Base-by-base conservation (phyloP, 768 basidiomycete genomes). In the Infundibulicybe gibba region DNA sequence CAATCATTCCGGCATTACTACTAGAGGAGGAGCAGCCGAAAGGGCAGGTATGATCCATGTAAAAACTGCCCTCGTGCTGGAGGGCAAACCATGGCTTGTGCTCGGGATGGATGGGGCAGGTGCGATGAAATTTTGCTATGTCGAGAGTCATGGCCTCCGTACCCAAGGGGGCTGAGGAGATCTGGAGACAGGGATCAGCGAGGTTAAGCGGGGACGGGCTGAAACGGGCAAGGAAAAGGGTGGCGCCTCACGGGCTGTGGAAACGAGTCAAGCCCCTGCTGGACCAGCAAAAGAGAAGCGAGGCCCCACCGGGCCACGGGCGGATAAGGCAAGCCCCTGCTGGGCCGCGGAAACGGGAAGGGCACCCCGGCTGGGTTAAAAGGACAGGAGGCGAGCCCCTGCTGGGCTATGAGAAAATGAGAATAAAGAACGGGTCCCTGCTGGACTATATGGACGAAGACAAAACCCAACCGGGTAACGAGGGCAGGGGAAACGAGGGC, bases 21-120 rank as follows among this genome's bases (percentile, higher is more conserved):
- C 65, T 65, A 0, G 64, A 58, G 0, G 57, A 60, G 0, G 60
- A 16, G 8, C 56, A 52, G 1, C 67, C 58, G 40, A 68, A 69
- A 2, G 65, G 65, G 33, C 54, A 42, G 32, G 43, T 41, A 45
- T 69, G 68, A 6, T 71, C 63, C 2, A 69, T 60, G 40, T 47
- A 70, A 37, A 65, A 65, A 0, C 57, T 56, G 0, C 47, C 20
- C 0, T 9, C 43, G 3, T 57, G 63, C 37, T 61, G 54, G 5
- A 67, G 38, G 0, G 69, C 64, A 2, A 71, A 53, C 61, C 62
- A 69, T 0, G 41, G 39, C 35, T 71, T 73, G 50, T 70, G 64
- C 0, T 53, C 47, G 0, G 68, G 65, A 2, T 46, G 42, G 2
- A 67, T 59, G 0, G 68, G 64, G 19, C 62, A 62, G 0, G 65